Evolutionary conservation across 2,329 filamentous ascomycete species (phyloP).

Genomic region (Canariomyces notabilis): DNA sequence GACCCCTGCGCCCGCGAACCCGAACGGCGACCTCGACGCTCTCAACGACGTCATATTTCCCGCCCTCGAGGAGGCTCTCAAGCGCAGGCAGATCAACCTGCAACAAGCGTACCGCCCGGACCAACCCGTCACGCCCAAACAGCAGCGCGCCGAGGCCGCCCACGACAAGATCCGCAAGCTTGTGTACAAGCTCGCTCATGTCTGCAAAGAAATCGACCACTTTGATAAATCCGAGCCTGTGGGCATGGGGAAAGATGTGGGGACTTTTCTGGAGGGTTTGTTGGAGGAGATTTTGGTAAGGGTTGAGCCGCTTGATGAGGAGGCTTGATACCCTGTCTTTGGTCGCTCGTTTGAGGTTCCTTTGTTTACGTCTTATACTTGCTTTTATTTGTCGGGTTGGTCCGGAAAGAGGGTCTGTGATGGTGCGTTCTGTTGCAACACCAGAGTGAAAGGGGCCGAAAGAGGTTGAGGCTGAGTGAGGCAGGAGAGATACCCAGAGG

Average conservation of each 20-base stretch:
- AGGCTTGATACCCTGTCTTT: too few relatives aligned
- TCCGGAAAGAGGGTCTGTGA: too few relatives aligned
- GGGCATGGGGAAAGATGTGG: slow-evolving; percentile 88
- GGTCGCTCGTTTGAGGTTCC: neutral
- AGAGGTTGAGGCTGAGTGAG: too few relatives aligned
- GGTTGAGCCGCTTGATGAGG: slow-evolving; percentile 80
- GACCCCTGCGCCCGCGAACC: slow-evolving; percentile 50
- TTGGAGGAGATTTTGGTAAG: slow-evolving; percentile 90
- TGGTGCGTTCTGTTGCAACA: too few relatives aligned
- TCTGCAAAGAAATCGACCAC: slow-evolving; percentile 86
- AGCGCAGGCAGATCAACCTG: slow-evolving; percentile 64
- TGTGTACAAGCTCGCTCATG: slow-evolving; percentile 73
- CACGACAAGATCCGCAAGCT: slow-evolving; percentile 80
- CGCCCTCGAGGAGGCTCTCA: slow-evolving; percentile 84
- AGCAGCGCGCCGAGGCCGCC: slow-evolving; percentile 63
- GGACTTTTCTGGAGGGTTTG: slow-evolving; percentile 83
- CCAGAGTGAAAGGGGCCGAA: too few relatives aligned
- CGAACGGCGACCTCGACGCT: slow-evolving; percentile 72
- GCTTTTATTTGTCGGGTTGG: too few relatives aligned
- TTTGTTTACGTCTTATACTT: too few relatives aligned
- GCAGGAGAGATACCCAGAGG: too few relatives aligned
- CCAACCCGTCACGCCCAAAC: slow-evolving; percentile 50
- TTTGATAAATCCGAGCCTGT: slow-evolving; percentile 83
- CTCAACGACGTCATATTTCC: slow-evolving; percentile 89
- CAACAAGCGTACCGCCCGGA: slow-evolving; percentile 45